phyloP scores from a whole-genome alignment of 2,329 filamentous ascomycete species.

The Septoria linicola region DNA sequence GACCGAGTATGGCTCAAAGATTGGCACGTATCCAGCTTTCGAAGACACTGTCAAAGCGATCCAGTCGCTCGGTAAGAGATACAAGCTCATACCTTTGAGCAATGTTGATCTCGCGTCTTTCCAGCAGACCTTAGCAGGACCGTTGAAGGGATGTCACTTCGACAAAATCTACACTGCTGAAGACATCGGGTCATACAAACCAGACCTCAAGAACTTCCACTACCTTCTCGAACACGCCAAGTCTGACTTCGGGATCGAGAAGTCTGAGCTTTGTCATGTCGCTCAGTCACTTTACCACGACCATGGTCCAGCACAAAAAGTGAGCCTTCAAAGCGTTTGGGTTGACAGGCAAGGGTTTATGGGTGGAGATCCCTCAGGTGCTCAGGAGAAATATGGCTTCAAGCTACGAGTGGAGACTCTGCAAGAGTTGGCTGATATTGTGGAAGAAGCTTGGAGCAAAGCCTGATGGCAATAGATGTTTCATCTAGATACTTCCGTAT shows the following conservation, averaged over 20 bases:
- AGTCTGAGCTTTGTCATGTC: constrained; percentile 62
- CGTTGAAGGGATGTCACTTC: constrained; percentile 56
- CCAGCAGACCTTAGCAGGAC: constrained; percentile 47
- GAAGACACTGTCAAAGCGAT: constrained; percentile 58
- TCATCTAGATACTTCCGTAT: no score
- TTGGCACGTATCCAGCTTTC: constrained; percentile 59
- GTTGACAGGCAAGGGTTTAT: constrained; percentile 57
- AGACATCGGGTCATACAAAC: constrained; percentile 72
- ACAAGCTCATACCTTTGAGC: constrained; percentile 60
- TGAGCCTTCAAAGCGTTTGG: constrained; percentile 64
- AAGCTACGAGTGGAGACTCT: constrained; percentile 61
- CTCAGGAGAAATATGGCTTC: constrained; percentile 51
- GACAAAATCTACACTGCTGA: constrained; percentile 68
- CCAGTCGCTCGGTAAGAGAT: constrained; percentile 49
- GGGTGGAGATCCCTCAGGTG: constrained; percentile 45
- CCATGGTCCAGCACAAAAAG: constrained; percentile 62
- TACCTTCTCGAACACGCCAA: constrained; percentile 60
- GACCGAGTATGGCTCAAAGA: constrained; percentile 52
- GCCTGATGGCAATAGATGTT: background rate
- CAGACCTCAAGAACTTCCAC: constrained; percentile 62
- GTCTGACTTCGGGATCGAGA: constrained; percentile 56
- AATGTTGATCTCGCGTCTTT: constrained; percentile 61
- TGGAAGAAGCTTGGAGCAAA: constrained; percentile 44
- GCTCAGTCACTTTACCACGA: constrained; percentile 68
- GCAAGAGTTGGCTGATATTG: constrained; percentile 60